Evolutionary conservation across 1,139 yeast genomes (phyloP).

Genomic region (Suhomyces bolitotheri): DNA sequence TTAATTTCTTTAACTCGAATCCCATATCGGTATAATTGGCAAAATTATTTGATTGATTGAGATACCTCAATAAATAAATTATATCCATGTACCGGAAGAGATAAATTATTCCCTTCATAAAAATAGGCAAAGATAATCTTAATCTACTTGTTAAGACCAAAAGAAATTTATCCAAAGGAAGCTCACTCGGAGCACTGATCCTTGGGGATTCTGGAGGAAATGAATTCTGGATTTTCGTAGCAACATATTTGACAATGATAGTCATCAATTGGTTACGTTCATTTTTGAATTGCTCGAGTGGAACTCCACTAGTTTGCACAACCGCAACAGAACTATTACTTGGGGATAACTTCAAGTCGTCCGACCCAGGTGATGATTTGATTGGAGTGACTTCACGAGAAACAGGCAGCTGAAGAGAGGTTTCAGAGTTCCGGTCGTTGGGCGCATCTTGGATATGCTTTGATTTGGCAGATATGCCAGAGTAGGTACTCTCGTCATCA

Average conservation of each 20-base stretch:
- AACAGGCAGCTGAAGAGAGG: constrained; percentile 7
- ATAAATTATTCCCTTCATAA: constrained; percentile 46
- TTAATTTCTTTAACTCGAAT: constrained; percentile 44
- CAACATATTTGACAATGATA: constrained; percentile 45
- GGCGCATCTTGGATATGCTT: background rate
- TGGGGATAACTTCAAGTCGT: constrained; percentile 21
- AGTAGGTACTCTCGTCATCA: constrained; percentile 25
- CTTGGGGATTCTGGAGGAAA: constrained; percentile 44
- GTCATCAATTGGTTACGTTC: constrained; percentile 42
- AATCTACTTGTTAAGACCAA: constrained; percentile 42
- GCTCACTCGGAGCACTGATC: constrained; percentile 27
- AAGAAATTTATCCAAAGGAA: constrained; percentile 46
- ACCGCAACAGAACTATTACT: constrained; percentile 3
- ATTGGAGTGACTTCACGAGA: constrained; percentile 13
- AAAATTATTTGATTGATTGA: constrained; percentile 50
- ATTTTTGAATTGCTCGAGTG: constrained; percentile 14
- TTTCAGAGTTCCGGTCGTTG: constrained; percentile 1
- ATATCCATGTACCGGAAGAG: constrained; percentile 52
- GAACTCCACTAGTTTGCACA: constrained; percentile 2
- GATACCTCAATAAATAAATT: constrained; percentile 46
- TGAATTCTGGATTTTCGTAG: constrained; percentile 47
- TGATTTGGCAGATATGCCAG: constrained; percentile 10
- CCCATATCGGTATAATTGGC: constrained; percentile 43
- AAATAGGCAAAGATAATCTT: constrained; percentile 36
- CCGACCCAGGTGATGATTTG: constrained; percentile 15